Evolutionary conservation across 305 asterid genomes (phyloP), one percentile per base, ranked within the genome.

Genomic region (Fraxinus ornus): DNA sequence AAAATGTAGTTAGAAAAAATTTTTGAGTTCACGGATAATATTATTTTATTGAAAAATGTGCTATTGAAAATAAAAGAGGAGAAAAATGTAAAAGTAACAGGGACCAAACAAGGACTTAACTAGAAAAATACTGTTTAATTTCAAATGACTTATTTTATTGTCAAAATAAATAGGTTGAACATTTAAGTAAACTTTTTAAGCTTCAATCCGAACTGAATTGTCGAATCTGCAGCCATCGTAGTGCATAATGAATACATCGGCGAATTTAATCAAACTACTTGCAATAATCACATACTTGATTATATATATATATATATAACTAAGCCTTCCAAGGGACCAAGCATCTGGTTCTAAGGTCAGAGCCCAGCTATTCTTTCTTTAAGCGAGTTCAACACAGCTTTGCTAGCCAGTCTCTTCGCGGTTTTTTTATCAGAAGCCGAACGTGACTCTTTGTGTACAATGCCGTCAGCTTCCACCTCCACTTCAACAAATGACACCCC

Each of bases 201-300:
- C 60, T 49, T 49, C 60, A 15, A 15, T 49, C 21, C 21, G 21
- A 49, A 49, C 60, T 49, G 60, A 49, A 47, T 47, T 13, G 19
- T 47, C 57, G 4, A 47, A 19, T 97, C 86, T 24, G 97, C 92
- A 52, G 88, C 90, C 80, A 94, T 95, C 22, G 98, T 94, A 37
- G 97, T 93, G 57, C 92, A 95, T 83, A 91, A 94, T 78, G 99
- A 95, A 89, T 95, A 94, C 83, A 95, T 94, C 35, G 74, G 90
- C 52, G 94, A 93, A 41, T 41, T 41, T 41, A 15, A 41, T 41
- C 4, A 49, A 49, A 49, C 60, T 49, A 49, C 21, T 49, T 49
- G 21, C 60, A 49, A 49, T 49, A 49, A 49, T 17, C 60, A 49
- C 60, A 49, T 49, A 41, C 52, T 41, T 41, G 52, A 41, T 41